Conservation (phyloP, 805 yeast genomes). For the Pichia californica region DNA sequence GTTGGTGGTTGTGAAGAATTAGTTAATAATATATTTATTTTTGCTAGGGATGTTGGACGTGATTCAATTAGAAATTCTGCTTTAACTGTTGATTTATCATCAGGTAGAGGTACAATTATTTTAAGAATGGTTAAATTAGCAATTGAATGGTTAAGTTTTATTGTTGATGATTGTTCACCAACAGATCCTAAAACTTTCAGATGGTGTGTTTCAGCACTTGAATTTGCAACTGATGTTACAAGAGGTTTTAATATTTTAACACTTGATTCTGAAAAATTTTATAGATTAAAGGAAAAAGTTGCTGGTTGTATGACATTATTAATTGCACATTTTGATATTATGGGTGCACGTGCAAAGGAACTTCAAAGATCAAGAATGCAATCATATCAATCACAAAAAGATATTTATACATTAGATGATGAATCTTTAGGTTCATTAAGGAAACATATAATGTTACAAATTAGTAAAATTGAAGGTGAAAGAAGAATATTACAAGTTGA, state of each 20-base stretch:
- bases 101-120: constrained; percentile 61
- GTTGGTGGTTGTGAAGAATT: constrained; percentile 67
- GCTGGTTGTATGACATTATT: constrained; percentile 91
- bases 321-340: constrained; percentile 93
- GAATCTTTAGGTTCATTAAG: constrained; percentile 52
- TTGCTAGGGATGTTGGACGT: constrained; percentile 76
- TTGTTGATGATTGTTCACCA: constrained; percentile 92
- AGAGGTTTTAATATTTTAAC: constrained; percentile 83
- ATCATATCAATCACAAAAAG: constrained; percentile 45
- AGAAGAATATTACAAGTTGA: constrained; percentile 37
- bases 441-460: constrained; percentile 60
- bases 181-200: constrained; percentile 86
- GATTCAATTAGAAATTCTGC: constrained; percentile 62
- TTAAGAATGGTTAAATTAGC: constrained; percentile 67
- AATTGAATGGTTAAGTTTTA: constrained; percentile 86
- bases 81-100: constrained; percentile 24
- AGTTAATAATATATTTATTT: constrained; percentile 65
- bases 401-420: constrained; percentile 48
- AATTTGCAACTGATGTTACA: constrained; percentile 93
- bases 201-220: constrained; percentile 95
- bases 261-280: constrained; percentile 69
- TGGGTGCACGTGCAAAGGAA: constrained; percentile 92
- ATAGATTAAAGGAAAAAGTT: constrained; percentile 66
- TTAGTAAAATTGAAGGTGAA: constrained; percentile 55
- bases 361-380: constrained; percentile 49